Evolutionary conservation across 495 filamentous ascomycete species (phyloP), one percentile per base, ranked within the genome.

Genomic region (Aspergillus affinis): DNA sequence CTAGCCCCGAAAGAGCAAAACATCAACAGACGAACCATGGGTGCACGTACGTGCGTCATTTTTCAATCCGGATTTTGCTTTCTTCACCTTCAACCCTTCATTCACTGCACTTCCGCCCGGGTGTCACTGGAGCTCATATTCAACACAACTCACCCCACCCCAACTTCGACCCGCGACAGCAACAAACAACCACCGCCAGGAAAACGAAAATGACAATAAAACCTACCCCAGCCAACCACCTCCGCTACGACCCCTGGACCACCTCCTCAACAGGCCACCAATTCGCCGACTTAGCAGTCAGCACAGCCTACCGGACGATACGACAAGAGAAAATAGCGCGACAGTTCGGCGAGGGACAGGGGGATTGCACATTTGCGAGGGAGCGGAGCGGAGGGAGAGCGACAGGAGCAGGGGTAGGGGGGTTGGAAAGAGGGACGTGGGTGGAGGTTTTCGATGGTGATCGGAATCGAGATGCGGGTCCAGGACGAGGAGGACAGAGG

Each of bases 181-280:
- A 48, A 18, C 46, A 3, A 26, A 36, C 29, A 23, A 51, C 47
- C 48, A 12, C 19, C 19, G 32, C 49, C 8, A n/a, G n/a, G n/a
- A n/a, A n/a, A n/a, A n/a, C 49, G 23, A 52, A 21, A 53, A 18
- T 18, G 15, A 15, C 50, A 49, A 57, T n/a, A n/a, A n/a, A n/a
- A 48, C 15, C 47, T 51, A 50, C 46, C 51, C 48, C 15, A 50
- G 20, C 57, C 30, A 82, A 83, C 53, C 77, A 80, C 65, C 72
- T 74, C 48, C 64, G 72, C 61, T 93, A 90, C 72, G 91, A 96
- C 68, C 78, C 89, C 32, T 97, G 90, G 89, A 92, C 91, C 73
- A 88, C 88, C 20, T 84, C 83, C 17, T 84, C 88, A 0, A 87
- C 90, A 6, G 92, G 92, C 54, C 91, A 97, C 69, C 92, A 97